phyloP scores from a whole-genome alignment of 257 asterid genomes.

The Lycium barbarum region DNA sequence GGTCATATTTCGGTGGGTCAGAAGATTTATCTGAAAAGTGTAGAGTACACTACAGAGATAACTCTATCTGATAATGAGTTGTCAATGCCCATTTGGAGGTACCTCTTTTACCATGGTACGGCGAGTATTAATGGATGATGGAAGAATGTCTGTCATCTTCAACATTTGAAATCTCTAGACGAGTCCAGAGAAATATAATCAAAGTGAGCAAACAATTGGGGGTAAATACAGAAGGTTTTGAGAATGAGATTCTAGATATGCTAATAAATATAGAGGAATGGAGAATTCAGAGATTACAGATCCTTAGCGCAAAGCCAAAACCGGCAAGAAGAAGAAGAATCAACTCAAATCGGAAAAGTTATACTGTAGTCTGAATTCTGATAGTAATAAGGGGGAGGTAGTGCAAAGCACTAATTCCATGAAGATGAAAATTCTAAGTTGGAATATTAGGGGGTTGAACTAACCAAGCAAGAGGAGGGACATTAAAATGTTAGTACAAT shows the following conservation, averaged over 20 bases:
- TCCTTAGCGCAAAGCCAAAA: not conserved
- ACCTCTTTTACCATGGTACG: not conserved
- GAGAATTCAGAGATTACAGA: not conserved
- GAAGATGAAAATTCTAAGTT: too few relatives aligned
- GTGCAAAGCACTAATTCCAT: not conserved
- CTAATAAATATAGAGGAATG: not conserved
- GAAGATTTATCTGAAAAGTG: not conserved
- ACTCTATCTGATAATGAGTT: not conserved
- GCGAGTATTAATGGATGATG: not conserved
- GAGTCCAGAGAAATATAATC: not conserved
- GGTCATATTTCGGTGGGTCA: not conserved
- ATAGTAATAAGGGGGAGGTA: not conserved
- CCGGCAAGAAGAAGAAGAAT: not conserved
- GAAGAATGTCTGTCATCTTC: not conserved
- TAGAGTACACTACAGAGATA: not conserved
- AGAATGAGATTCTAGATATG: not conserved
- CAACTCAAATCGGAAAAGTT: not conserved
- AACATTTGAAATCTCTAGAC: not conserved
- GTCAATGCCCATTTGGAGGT: not conserved
- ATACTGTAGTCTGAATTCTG: not conserved
- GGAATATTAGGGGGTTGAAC: not conserved
- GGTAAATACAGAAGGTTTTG: not conserved
- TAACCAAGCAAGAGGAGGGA: not conserved
- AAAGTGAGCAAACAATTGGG: not conserved
- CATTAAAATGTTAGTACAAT: not conserved